A percentile compares a stretch with the other conserved stretches of the same genome.
Evolutionary conservation across 2,329 filamentous ascomycete genomes (phyloP).

Genomic region (Huntiella bhutanensis): DNA sequence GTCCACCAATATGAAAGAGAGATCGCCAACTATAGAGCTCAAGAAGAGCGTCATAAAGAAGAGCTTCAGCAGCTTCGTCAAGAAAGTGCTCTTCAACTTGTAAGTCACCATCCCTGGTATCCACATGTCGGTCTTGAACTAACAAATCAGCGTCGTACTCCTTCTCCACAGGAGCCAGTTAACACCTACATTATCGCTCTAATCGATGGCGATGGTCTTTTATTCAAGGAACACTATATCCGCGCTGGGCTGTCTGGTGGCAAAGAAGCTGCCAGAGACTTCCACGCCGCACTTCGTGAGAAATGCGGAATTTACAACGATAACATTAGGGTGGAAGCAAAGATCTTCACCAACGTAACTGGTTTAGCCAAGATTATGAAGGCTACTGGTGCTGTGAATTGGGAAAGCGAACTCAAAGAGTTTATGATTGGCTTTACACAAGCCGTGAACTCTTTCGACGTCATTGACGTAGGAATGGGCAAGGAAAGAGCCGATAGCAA

Average conservation of each 20-base stretch:
- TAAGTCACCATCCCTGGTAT: not conserved
- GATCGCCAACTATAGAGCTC: too few relatives aligned
- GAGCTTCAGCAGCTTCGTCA: too few relatives aligned
- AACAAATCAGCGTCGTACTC: not conserved
- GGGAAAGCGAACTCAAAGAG: constrained; percentile 28
- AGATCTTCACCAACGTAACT: constrained; percentile 35
- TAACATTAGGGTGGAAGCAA: constrained; percentile 35
- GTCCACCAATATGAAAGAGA: too few relatives aligned
- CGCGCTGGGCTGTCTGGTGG: constrained; percentile 37
- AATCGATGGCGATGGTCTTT: constrained; percentile 43
- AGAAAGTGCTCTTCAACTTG: not conserved
- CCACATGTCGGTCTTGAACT: not conserved
- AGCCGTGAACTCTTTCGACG: constrained; percentile 39
- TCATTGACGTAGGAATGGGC: constrained; percentile 40
- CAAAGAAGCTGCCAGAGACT: constrained; percentile 30
- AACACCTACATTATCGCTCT: constrained; percentile 42
- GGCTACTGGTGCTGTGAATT: constrained; percentile 27
- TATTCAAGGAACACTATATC: constrained; percentile 40
- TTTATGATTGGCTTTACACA: constrained; percentile 43
- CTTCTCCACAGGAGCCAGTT: constrained; percentile 21
- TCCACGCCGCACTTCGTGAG: constrained; percentile 29
- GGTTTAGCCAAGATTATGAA: constrained; percentile 32
- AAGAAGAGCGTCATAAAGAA: too few relatives aligned
- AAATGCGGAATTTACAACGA: constrained; percentile 25
- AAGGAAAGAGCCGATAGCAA: constrained; percentile 35